Evolutionary conservation across 352 stramenopile genomes (phyloP).

Genomic region (Globisporangium parvum): DNA sequence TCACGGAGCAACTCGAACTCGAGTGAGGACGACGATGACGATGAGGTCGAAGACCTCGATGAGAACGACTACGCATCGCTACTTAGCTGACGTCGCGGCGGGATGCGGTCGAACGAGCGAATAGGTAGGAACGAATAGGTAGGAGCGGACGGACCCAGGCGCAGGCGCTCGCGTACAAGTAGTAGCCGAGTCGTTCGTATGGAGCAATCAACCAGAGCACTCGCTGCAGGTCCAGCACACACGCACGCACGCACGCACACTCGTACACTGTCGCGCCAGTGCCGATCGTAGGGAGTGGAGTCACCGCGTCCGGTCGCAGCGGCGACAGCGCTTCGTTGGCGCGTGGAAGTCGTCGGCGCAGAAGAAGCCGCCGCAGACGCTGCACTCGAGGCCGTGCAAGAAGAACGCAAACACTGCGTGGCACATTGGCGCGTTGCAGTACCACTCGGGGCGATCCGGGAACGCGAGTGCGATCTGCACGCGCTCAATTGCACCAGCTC

Average conservation of each 20-base stretch:
- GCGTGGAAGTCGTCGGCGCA: constrained; percentile 44
- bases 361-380: constrained; percentile 44
- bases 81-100: not conserved
- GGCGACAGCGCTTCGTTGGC: constrained; percentile 27
- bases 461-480: constrained; percentile 32
- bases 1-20: constrained; percentile 9
- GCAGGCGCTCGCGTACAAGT: not conserved
- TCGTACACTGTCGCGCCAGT: not conserved
- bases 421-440: constrained; percentile 58
- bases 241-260: not conserved
- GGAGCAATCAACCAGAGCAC: not conserved
- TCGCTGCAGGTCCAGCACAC: too few species aligned
- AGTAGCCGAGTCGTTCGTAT: too few species aligned
- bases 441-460: constrained; percentile 58
- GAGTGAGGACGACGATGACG: constrained; percentile 4
- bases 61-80: constrained; percentile 4
- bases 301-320: constrained; percentile 7
- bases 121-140: not conserved
- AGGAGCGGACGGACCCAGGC: not conserved
- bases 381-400: constrained; percentile 41
- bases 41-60: constrained; percentile 10
- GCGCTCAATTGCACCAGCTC: not conserved
- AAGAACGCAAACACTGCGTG: constrained; percentile 69
- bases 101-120: not conserved
- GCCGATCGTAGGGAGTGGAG: not conserved